phyloP scores from a whole-genome alignment of 352 stramenopile species.

The Pythium scleroteichum region DNA sequence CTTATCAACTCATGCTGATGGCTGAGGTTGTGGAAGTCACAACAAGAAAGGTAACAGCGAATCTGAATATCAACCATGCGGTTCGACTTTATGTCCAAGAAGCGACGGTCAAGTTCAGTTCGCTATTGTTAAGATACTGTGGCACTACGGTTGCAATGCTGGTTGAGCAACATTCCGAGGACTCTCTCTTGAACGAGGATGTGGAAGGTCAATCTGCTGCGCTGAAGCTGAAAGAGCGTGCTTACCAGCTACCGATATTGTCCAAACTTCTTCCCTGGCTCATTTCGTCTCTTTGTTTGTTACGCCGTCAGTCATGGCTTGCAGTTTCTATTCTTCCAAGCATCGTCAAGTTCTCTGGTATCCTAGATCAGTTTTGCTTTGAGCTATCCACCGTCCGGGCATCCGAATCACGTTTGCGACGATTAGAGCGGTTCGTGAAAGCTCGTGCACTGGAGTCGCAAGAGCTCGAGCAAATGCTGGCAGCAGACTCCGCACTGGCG shows the following conservation, averaged over 20 bases:
- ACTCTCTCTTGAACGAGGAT: constrained; percentile 7
- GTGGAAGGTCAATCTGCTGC: background rate
- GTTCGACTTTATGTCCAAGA: constrained; percentile 66
- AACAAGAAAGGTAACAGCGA: constrained; percentile 29
- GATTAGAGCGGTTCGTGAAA: constrained; percentile 62
- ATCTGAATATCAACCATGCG: background rate
- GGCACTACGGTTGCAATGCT: constrained; percentile 52
- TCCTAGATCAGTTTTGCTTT: constrained; percentile 74
- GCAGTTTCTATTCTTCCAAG: constrained; percentile 66
- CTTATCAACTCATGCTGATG: constrained; percentile 77
- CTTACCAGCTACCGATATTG: constrained; percentile 44
- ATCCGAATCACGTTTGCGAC: constrained; percentile 59
- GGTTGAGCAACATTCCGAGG: constrained; percentile 50
- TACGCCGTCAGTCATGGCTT: constrained; percentile 81
- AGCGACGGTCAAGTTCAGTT: constrained; percentile 61
- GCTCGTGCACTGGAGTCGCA: constrained; percentile 63
- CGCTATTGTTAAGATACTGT: constrained; percentile 60
- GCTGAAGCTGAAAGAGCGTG: constrained; percentile 9
- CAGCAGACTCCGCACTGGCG: constrained; percentile 46
- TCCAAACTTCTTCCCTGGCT: constrained; percentile 77
- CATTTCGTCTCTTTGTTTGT: constrained; percentile 73
- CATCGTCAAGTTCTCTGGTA: constrained; percentile 61
- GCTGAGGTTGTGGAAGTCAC: constrained; percentile 73
- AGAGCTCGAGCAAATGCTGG: constrained; percentile 58
- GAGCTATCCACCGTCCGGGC: constrained; percentile 61